phyloP scores from a whole-genome alignment of 305 asterid genomes.

The Striga hermonthica region DNA sequence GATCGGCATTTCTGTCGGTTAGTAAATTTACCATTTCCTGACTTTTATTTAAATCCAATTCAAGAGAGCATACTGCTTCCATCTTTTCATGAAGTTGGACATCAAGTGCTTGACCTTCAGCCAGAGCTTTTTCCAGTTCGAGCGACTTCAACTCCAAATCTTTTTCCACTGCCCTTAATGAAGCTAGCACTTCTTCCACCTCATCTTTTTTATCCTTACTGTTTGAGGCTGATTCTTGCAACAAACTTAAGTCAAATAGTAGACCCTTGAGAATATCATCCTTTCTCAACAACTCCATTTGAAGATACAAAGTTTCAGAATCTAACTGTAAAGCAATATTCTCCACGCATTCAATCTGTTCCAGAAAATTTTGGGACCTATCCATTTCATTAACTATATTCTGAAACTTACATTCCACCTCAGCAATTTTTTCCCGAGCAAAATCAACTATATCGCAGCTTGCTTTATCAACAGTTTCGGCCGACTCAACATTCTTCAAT shows the following conservation, averaged over 20 bases:
- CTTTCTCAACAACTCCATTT: conserved; percentile 67
- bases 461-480: conserved; percentile 35
- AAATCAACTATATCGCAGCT: conserved; percentile 41
- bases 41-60: conserved; percentile 46
- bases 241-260: conserved; percentile 76
- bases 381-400: conserved; percentile 46
- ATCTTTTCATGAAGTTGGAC: conserved; percentile 57
- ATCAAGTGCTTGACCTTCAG: conserved; percentile 51
- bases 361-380: conserved; percentile 38
- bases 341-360: conserved; percentile 56
- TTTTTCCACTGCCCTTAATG: conserved; percentile 51
- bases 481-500: conserved; percentile 37
- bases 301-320: conserved; percentile 47
- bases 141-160: conserved; percentile 49
- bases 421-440: conserved; percentile 35
- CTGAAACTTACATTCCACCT: conserved; percentile 43
- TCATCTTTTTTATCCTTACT: conserved; percentile 73
- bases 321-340: conserved; percentile 55
- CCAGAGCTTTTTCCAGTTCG: conserved; percentile 58
- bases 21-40: conserved; percentile 46
- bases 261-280: conserved; percentile 82
- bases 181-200: conserved; percentile 50
- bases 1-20: conserved; percentile 47
- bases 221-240: conserved; percentile 87
- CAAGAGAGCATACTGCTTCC: conserved; percentile 51